Percentiles rank a stretch among this genome's conserved stretches.
These are phyloP conservation scores for Ceratocystis ficicola DNA, from an alignment of 2,329 filamentous ascomycete genomes.

Conservation along the genomic window DNA sequence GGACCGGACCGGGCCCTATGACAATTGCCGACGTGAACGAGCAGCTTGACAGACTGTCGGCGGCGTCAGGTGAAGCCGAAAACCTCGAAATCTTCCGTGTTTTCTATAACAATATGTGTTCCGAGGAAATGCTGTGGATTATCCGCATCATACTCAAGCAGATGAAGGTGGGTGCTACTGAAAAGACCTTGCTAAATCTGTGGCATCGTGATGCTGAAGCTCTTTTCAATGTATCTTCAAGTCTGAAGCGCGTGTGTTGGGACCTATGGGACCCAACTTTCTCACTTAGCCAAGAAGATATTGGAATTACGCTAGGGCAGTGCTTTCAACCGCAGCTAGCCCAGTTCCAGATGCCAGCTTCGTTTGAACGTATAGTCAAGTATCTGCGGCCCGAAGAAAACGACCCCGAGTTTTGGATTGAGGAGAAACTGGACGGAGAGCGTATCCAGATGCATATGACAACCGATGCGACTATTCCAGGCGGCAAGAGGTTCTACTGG, in stretches of 20 bases:
- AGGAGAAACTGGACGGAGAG: slow-evolving; percentile 95
- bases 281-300: slow-evolving; percentile 61
- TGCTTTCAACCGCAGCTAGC: slow-evolving; percentile 95
- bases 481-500: slow-evolving; percentile 66
- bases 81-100: slow-evolving; percentile 68
- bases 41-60: slow-evolving; percentile 64
- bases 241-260: slow-evolving; percentile 84
- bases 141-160: slow-evolving; percentile 83
- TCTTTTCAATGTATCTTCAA: slow-evolving; percentile 83
- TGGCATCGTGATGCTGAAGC: slow-evolving; percentile 70
- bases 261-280: slow-evolving; percentile 65
- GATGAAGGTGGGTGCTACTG: slow-evolving; percentile 63
- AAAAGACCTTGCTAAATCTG: slow-evolving; percentile 73
- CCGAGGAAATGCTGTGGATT: slow-evolving; percentile 87
- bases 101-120: slow-evolving; percentile 85
- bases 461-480: slow-evolving; percentile 52
- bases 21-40: slow-evolving; percentile 82
- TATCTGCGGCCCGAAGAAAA: slow-evolving; percentile 53
- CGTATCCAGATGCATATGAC: slow-evolving; percentile 93
- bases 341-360: slow-evolving; percentile 71
- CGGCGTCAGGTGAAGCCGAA: slow-evolving; percentile 65
- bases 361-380: slow-evolving; percentile 65
- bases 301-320: slow-evolving; percentile 71
- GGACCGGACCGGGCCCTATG: slow-evolving; percentile 62
- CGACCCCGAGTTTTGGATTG: slow-evolving; percentile 80